Evolutionary conservation across 2,329 filamentous ascomycete genomes (phyloP).

Genomic region (Cercospora sojina): DNA sequence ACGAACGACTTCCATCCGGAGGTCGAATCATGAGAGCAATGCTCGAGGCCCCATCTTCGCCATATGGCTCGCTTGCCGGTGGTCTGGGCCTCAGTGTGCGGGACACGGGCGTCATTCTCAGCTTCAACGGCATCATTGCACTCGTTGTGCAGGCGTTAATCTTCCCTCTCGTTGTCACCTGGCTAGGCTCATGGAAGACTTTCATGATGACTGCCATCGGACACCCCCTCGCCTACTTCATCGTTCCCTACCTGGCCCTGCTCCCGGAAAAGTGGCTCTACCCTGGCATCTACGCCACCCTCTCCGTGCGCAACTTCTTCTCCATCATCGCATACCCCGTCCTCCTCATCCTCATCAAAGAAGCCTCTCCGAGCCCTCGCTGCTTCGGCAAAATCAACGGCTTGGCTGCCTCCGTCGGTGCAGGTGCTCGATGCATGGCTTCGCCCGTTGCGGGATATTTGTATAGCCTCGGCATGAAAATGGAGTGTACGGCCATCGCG

Average conservation of each 20-base stretch:
- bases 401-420: conserved; percentile 69
- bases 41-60: conserved; percentile 23
- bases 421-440: conserved; percentile 66
- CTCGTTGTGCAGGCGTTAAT: conserved; percentile 71
- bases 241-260: conserved; percentile 66
- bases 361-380: conserved; percentile 62
- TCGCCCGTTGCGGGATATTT: conserved; percentile 67
- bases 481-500: conserved; percentile 60
- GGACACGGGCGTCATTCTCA: conserved; percentile 67
- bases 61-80: conserved; percentile 48
- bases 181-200: conserved; percentile 65
- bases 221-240: conserved; percentile 66
- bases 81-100: conserved; percentile 66
- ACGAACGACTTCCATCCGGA: conserved; percentile 56
- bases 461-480: conserved; percentile 60
- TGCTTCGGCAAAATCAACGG: conserved; percentile 71
- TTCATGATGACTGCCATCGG: conserved; percentile 64
- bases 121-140: conserved; percentile 68
- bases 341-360: conserved; percentile 69
- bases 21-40: conserved; percentile 35
- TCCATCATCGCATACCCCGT: conserved; percentile 69
- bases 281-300: conserved; percentile 63
- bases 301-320: conserved; percentile 65
- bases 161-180: conserved; percentile 64
- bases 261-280: conserved; percentile 57